Evolutionary conservation across 371 early-diverging fungal genomes (phyloP).

Genomic region (Catenaria anguillulae): DNA sequence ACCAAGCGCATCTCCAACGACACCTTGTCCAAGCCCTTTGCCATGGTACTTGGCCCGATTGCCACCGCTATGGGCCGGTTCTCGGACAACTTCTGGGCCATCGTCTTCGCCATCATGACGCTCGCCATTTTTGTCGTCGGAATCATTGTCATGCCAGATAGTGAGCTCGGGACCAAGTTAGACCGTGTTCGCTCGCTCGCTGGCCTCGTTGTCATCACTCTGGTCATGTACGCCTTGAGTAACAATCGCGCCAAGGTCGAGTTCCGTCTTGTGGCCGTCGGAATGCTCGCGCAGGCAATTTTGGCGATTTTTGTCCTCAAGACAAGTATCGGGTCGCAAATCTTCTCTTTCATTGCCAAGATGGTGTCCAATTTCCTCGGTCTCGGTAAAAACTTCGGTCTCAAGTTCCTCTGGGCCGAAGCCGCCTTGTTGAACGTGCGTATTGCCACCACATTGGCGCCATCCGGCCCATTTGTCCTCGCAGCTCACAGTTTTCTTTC

Average conservation of each 20-base stretch:
- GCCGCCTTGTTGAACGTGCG: no score
- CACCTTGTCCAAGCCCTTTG: constrained; percentile 25
- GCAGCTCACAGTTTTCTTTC: no score
- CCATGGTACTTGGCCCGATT: constrained; percentile 17
- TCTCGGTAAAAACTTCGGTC: constrained; percentile 44
- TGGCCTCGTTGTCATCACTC: constrained; percentile 47
- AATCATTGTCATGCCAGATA: constrained; percentile 30
- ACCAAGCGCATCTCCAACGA: constrained; percentile 34
- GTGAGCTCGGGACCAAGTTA: constrained; percentile 36
- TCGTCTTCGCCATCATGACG: constrained; percentile 15
- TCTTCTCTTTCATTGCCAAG: constrained; percentile 56
- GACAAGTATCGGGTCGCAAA: constrained; percentile 49
- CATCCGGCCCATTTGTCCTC: no score
- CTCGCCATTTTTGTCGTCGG: constrained; percentile 37
- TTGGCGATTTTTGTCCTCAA: constrained; percentile 58
- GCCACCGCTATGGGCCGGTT: no score
- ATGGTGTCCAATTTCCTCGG: constrained; percentile 48
- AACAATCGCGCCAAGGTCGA: constrained; percentile 44
- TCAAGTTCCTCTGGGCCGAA: constrained; percentile 51
- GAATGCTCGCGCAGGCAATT: constrained; percentile 57
- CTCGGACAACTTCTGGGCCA: constrained; percentile 12
- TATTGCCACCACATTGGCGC: no score
- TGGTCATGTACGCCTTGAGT: constrained; percentile 39
- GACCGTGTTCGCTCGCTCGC: constrained; percentile 58
- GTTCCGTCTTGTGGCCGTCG: constrained; percentile 64